Evolutionary conservation across 2,329 filamentous ascomycete genomes (phyloP).

Genomic region (Orbilia javanica): DNA sequence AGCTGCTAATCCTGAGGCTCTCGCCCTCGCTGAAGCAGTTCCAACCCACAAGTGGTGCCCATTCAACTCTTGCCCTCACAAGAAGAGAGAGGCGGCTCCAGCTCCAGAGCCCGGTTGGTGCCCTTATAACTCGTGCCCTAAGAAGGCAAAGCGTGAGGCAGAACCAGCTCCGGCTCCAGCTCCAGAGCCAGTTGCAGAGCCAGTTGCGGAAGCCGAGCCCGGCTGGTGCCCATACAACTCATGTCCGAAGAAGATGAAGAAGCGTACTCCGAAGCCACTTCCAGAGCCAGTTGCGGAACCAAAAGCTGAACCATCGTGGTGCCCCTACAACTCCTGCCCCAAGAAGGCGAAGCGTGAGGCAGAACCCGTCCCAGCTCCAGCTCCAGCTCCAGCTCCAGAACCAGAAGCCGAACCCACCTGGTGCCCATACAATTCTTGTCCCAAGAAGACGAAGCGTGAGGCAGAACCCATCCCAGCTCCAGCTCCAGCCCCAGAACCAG

Average conservation of each 20-base stretch:
- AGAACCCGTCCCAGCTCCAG: not conserved
- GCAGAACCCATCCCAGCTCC: slow-evolving; percentile 17
- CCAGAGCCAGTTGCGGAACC: too few relatives aligned
- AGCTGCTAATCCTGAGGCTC: slow-evolving; percentile 36
- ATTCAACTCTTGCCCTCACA: slow-evolving; percentile 32
- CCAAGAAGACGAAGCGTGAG: slow-evolving; percentile 12
- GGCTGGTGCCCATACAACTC: slow-evolving; percentile 26
- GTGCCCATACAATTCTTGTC: slow-evolving; percentile 22
- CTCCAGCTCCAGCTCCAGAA: not conserved
- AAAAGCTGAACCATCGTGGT: slow-evolving; percentile 6
- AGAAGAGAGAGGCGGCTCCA: slow-evolving; percentile 14
- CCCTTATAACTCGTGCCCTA: slow-evolving; percentile 15
- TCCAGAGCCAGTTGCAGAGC: slow-evolving; percentile 17
- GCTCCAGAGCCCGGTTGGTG: slow-evolving; percentile 15
- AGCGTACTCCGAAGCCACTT: slow-evolving; percentile 7
- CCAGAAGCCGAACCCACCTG: slow-evolving; percentile 11
- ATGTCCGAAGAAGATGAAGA: slow-evolving; percentile 29
- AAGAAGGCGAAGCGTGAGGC: slow-evolving; percentile 40
- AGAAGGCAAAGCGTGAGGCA: slow-evolving; percentile 4
- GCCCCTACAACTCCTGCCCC: slow-evolving; percentile 27
- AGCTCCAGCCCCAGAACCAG: not conserved
- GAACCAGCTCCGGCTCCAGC: slow-evolving; percentile 1
- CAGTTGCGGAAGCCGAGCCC: slow-evolving; percentile 14
- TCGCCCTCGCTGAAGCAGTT: slow-evolving; percentile 6
- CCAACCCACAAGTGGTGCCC: slow-evolving; percentile 16